These are phyloP conservation scores for Silene coronaria DNA, from an alignment of 179 eudicot genomes.

Conservation along the genomic window DNA sequence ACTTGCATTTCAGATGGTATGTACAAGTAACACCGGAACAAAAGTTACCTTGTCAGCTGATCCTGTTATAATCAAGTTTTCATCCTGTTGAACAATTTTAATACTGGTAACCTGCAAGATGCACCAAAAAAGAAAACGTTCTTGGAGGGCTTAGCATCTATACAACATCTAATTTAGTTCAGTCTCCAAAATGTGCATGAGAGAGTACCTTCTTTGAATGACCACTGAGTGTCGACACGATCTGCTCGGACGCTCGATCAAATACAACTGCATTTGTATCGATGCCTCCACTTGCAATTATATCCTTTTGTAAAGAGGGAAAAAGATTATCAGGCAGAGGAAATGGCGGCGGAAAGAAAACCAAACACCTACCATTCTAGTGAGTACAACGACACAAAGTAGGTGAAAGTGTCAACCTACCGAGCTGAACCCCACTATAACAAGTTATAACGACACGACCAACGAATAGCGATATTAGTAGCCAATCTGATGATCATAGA, in stretches of 20 bases:
- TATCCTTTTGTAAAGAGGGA: constrained; percentile 38
- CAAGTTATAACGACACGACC: not conserved
- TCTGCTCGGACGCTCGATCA: constrained; percentile 73
- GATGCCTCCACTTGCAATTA: constrained; percentile 80
- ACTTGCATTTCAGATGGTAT: constrained; percentile 1
- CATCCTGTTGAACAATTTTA: constrained; percentile 63
- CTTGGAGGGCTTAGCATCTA: not conserved
- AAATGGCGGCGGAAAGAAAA: not conserved
- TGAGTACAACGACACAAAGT: not conserved
- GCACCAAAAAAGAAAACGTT: constrained; percentile 6
- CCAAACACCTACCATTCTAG: not conserved
- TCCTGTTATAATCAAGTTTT: constrained; percentile 60
- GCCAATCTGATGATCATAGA: not conserved
- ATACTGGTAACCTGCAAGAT: constrained; percentile 71
- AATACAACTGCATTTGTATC: constrained; percentile 85
- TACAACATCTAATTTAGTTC: not conserved
- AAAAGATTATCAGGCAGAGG: not conserved
- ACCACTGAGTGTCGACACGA: constrained; percentile 83
- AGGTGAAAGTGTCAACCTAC: not conserved
- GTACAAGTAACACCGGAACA: not conserved
- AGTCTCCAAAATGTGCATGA: not conserved
- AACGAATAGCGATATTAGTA: not conserved
- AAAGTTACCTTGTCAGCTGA: constrained; percentile 80
- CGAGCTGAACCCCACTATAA: not conserved
- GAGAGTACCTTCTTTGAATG: constrained; percentile 82